These are phyloP conservation scores for Ettlia oleoabundans DNA, from an alignment of 139 green algal species.

Conservation along the genomic window DNA sequence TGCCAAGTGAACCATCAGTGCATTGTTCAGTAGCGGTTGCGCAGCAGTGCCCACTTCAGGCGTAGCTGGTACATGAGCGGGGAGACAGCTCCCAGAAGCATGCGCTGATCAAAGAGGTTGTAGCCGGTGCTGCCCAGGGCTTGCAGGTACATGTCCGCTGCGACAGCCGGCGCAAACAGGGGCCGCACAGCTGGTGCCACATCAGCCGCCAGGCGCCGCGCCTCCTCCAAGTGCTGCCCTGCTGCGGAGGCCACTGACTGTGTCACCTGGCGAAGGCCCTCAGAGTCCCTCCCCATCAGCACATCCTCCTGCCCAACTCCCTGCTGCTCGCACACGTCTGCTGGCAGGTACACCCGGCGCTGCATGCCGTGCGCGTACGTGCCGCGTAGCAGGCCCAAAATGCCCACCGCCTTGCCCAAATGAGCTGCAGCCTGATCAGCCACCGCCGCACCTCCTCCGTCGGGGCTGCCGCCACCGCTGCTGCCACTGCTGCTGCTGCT, in stretches of 20 bases:
- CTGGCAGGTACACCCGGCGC: constrained; percentile 45
- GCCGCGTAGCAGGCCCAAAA: constrained; percentile 70
- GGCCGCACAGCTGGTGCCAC: constrained; percentile 41
- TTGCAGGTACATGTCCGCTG: constrained; percentile 60
- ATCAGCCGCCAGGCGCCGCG: constrained; percentile 41
- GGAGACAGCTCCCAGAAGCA: constrained; percentile 34
- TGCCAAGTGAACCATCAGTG: too few species aligned
- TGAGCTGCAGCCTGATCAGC: constrained; percentile 80
- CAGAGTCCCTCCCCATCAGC: constrained; percentile 32
- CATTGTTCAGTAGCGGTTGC: background rate
- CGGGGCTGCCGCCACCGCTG: constrained; percentile 55
- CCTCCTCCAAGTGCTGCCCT: constrained; percentile 76
- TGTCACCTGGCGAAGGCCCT: constrained; percentile 65
- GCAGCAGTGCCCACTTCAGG: constrained; percentile 60
- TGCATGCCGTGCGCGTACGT: constrained; percentile 58
- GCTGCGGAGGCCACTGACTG: constrained; percentile 62
- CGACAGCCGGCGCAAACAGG: constrained; percentile 67
- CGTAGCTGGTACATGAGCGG: constrained; percentile 65
- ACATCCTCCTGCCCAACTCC: constrained; percentile 57
- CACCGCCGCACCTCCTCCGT: constrained; percentile 23
- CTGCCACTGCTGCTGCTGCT: constrained; percentile 70
- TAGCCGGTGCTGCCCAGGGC: constrained; percentile 70
- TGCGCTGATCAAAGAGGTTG: constrained; percentile 63
- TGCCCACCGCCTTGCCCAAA: constrained; percentile 79
- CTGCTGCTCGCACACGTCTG: constrained; percentile 30